phyloP scores from a whole-genome alignment of 2,329 filamentous ascomycete species.

The Basipetospora chlamydospora region DNA sequence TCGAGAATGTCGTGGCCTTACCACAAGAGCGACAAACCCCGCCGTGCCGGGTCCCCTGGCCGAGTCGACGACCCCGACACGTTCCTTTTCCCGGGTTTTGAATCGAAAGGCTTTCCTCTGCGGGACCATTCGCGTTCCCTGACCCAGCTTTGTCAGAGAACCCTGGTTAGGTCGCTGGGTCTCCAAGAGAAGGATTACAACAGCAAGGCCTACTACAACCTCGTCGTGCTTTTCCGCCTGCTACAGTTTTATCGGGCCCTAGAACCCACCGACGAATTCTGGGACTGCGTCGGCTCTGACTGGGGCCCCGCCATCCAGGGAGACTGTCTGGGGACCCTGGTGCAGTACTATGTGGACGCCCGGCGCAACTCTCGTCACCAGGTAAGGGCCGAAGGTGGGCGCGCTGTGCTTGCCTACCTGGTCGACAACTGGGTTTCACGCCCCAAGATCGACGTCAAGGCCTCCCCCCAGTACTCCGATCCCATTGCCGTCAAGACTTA shows the following conservation, averaged over 20 bases:
- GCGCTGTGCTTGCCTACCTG: neutral
- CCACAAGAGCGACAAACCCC: no score
- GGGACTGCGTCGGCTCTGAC: neutral
- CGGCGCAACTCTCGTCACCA: neutral
- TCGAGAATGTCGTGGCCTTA: no score
- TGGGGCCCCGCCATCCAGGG: neutral
- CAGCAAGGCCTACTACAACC: constrained; percentile 1
- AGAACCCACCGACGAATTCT: neutral
- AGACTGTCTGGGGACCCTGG: neutral
- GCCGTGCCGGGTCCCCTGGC: no score
- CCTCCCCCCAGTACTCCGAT: neutral
- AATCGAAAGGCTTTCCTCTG: no score
- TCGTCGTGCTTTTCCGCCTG: constrained; percentile 1
- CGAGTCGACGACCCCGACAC: no score
- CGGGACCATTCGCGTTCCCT: no score
- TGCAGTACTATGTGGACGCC: neutral
- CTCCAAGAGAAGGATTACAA: no score
- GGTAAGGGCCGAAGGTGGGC: neutral
- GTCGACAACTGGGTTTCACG: constrained; percentile 3
- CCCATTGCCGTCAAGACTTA: neutral
- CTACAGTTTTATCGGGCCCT: neutral
- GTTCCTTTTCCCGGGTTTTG: no score
- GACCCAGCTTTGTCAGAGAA: no score
- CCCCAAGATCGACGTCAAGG: neutral
- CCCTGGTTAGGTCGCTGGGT: no score